Evolutionary conservation across 129 eudicot genomes (phyloP), one percentile per base, ranked within the genome.

Genomic region (Flaveria brownii): DNA sequence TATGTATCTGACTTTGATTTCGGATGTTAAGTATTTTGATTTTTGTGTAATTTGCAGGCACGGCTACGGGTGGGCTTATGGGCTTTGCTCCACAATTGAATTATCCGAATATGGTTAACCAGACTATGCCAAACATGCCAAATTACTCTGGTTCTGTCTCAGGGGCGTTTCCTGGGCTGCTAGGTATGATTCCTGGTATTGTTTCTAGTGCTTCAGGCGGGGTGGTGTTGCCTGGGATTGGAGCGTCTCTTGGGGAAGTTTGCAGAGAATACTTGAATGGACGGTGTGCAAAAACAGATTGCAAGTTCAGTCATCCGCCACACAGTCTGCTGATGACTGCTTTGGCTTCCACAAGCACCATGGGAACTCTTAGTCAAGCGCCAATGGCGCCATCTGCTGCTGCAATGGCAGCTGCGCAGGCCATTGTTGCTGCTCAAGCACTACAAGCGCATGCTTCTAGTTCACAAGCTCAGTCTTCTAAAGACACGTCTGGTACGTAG

Each of bases 301-400:
- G 99, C 68, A 91, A 86, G 73, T 86, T 91, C n/a, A 87, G 73
- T 74, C 99, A 95, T 77, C 99, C 99, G 2, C 93, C 96, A 43
- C 97, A 95, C 79, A 89, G 74, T 84, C 77, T 95, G 68, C 83
- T 95, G 68, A 89, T 87, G 96, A 89, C 96, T 79, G 97, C 99
- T 68, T 69, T 95, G 78, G 94, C 97, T 80, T 92, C 99, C 67
- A 83, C 96, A 6, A 84, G 94, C 42, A 84, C 87, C 52, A 91
- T 91, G 94, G 97, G 99, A 72, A 87, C 87, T 72, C 85, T 89
- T 22, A 95, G 94, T 78, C 99, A 91, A 86, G 97, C 88, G 23
- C 97, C 98, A 2, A 94, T 94, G 98, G 96, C 99, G 11, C 99
- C 99, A 66, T 89, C 99, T 85, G 99, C 99, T 63, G 99, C 99